Evolutionary conservation across 2,329 filamentous ascomycete species (phyloP).

Genomic region (Metarhizium brunneum): DNA sequence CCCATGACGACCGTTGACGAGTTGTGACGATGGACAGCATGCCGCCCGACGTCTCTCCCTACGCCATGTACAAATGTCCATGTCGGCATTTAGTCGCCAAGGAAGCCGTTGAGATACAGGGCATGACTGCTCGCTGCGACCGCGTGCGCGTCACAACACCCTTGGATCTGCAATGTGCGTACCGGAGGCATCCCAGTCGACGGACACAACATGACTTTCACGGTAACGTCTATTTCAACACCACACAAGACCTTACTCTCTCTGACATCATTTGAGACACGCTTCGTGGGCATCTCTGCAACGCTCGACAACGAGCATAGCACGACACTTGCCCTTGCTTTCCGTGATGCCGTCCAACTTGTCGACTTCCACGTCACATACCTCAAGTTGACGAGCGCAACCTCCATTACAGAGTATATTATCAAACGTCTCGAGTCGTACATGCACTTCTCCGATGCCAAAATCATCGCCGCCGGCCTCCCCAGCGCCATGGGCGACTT

Average conservation of each 20-base stretch:
- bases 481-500: constrained; percentile 54
- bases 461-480: constrained; percentile 57
- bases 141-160: no score
- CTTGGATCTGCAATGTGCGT: no score
- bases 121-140: no score
- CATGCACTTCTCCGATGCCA: constrained; percentile 53
- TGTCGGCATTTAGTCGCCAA: no score
- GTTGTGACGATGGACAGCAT: no score
- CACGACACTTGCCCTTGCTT: constrained; percentile 54
- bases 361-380: constrained; percentile 60
- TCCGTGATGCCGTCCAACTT: constrained; percentile 67
- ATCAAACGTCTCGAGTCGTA: constrained; percentile 44
- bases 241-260: neutral
- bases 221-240: neutral
- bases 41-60: no score
- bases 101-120: no score
- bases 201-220: neutral
- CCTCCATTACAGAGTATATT: constrained; percentile 50
- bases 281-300: constrained; percentile 55
- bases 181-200: neutral
- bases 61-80: no score
- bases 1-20: no score
- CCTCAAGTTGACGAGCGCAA: constrained; percentile 28
- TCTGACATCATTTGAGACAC: constrained; percentile 8
- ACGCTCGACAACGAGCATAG: constrained; percentile 39